Evolutionary conservation across 2,329 filamentous ascomycete species (phyloP).

Genomic region (Scytalidium sp.): DNA sequence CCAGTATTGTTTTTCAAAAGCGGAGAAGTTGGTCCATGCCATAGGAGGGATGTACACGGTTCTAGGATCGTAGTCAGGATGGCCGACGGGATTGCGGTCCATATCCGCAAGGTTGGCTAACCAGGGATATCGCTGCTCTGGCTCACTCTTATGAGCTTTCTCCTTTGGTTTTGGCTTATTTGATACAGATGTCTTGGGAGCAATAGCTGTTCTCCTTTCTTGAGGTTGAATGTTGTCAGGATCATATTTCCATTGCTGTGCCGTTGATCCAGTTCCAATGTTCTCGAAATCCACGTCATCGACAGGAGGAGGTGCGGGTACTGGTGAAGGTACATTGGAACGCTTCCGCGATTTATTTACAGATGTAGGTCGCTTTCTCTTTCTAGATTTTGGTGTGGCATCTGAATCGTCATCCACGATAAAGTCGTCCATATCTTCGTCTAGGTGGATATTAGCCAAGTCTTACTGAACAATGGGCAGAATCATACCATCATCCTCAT

Average conservation of each 20-base stretch:
- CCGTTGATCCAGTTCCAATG: constrained; percentile 64
- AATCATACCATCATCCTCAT: constrained; percentile 53
- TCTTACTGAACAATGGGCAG: constrained; percentile 1
- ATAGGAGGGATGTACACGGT: constrained; percentile 85
- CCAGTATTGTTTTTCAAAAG: constrained; percentile 99
- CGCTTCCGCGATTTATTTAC: constrained; percentile 60
- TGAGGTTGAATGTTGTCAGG: constrained; percentile 53
- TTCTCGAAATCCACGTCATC: constrained; percentile 39
- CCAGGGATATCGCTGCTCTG: constrained; percentile 86
- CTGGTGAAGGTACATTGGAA: constrained; percentile 51
- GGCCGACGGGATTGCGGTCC: constrained; percentile 71
- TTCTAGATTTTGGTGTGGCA: constrained; percentile 59
- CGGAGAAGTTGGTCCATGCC: constrained; percentile 80
- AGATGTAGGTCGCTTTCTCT: constrained; percentile 58
- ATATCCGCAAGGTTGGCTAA: constrained; percentile 82
- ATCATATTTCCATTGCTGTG: constrained; percentile 78
- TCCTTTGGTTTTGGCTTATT: constrained; percentile 38
- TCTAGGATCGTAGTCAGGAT: constrained; percentile 87
- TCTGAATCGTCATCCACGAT: constrained; percentile 81
- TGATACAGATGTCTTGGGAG: constrained; percentile 31
- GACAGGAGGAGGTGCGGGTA: constrained; percentile 44
- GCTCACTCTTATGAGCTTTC: constrained; percentile 79
- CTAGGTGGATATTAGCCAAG: constrained; percentile 26
- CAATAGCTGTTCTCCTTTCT: constrained; percentile 39
- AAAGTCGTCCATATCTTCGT: constrained; percentile 84